A percentile compares a stretch with the other conserved stretches of the same genome.
phyloP scores from a whole-genome alignment of 1,284 basidiomycete genomes.

The Apiotrichum veenhuisii region DNA sequence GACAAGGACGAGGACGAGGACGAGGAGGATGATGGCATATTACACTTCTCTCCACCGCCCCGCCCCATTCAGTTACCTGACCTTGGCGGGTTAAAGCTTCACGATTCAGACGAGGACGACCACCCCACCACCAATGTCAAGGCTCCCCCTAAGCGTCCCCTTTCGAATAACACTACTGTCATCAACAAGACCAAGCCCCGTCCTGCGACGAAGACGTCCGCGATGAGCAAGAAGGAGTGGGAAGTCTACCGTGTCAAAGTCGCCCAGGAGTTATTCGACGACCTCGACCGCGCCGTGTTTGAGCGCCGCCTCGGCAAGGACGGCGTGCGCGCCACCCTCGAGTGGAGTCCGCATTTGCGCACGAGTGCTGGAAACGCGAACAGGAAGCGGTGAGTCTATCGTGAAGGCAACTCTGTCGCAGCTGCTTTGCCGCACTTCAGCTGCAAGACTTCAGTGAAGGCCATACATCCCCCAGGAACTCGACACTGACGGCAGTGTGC shows the following conservation, averaged over 20 bases:
- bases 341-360: conserved; percentile 43
- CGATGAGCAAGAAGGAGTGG: conserved; percentile 27
- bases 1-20: not conserved
- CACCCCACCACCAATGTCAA: not conserved
- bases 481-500: not conserved
- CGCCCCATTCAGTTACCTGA: conserved; percentile 20
- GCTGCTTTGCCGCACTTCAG: too few relatives aligned
- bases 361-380: conserved; percentile 44
- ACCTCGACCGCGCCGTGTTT: conserved; percentile 42
- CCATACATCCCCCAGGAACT: too few relatives aligned
- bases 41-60: conserved; percentile 26
- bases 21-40: conserved; percentile 10
- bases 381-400: conserved; percentile 16
- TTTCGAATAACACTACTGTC: too few relatives aligned
- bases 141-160: too few relatives aligned
- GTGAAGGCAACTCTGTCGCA: conserved; percentile 16
- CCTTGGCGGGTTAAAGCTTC: conserved; percentile 11
- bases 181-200: too few relatives aligned
- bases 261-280: conserved; percentile 38
- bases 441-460: too few relatives aligned
- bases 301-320: conserved; percentile 28
- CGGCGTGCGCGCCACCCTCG: conserved; percentile 28
- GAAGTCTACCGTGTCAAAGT: conserved; percentile 24
- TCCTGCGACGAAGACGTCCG: too few relatives aligned
- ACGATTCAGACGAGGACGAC: not conserved